Percentiles rank a stretch among this genome's conserved stretches.
These are phyloP conservation scores for Biancaea sappan DNA, from an alignment of 306 rosid species.

Conservation along the genomic window DNA sequence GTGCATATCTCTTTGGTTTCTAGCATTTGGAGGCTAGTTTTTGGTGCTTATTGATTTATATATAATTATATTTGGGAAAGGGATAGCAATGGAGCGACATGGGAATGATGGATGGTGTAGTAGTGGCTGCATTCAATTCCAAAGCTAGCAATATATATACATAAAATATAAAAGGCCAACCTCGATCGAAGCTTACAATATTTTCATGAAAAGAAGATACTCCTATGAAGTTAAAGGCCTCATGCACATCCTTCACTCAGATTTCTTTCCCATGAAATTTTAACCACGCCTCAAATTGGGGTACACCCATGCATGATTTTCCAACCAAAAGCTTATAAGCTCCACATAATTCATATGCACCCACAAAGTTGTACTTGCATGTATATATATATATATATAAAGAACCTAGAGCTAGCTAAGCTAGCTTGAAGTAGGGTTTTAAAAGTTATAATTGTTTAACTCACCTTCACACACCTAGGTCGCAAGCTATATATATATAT, in stretches of 20 bases:
- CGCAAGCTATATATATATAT: not conserved
- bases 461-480: conserved; percentile 36
- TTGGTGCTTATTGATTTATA: no score
- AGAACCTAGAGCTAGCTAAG: no score
- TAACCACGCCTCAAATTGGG: conserved; percentile 58
- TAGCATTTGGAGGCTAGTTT: conserved; percentile 26
- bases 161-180: no score
- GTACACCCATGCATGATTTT: conserved; percentile 48
- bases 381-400: no score
- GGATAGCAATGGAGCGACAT: conserved; percentile 29
- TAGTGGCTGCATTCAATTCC: conserved; percentile 42
- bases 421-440: not conserved
- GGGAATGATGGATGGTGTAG: conserved; percentile 47
- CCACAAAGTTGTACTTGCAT: conserved; percentile 48
- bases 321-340: conserved; percentile 39
- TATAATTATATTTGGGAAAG: conserved; percentile 20
- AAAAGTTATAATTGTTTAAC: not conserved
- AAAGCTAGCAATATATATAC: conserved; percentile 39
- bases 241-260: conserved; percentile 72
- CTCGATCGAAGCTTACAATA: conserved; percentile 53
- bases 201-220: conserved; percentile 85
- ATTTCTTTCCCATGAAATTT: conserved; percentile 53
- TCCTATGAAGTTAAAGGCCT: conserved; percentile 61
- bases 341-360: no score
- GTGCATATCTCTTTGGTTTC: conserved; percentile 38